Percentiles rank a stretch among this genome's conserved stretches.
These are phyloP conservation scores for Fusarium austroafricanum DNA, from an alignment of 2,329 filamentous ascomycete species.

Conservation along the genomic window DNA sequence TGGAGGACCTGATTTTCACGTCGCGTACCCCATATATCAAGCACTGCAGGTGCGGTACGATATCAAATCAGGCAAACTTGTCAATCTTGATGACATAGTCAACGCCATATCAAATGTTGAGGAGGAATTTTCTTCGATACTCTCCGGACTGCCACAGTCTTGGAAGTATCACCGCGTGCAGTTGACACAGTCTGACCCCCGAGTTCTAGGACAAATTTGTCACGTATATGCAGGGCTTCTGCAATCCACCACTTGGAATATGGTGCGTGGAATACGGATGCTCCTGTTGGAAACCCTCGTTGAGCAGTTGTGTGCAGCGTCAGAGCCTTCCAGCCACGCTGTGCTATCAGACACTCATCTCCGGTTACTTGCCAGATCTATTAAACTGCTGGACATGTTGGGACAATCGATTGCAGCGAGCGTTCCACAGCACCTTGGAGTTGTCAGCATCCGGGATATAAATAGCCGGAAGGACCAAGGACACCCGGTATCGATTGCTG, in stretches of 20 bases:
- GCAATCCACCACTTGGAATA: slow-evolving; percentile 62
- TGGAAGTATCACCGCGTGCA: slow-evolving; percentile 58
- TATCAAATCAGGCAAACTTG: slow-evolving; percentile 55
- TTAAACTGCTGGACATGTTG: slow-evolving; percentile 54
- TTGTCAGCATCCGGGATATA: slow-evolving; percentile 57
- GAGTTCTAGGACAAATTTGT: slow-evolving; percentile 56
- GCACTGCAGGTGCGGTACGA: slow-evolving; percentile 61
- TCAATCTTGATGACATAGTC: slow-evolving; percentile 51
- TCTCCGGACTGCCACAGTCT: slow-evolving; percentile 52
- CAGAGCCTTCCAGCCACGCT: slow-evolving; percentile 32
- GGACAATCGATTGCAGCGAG: slow-evolving; percentile 58
- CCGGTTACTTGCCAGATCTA: slow-evolving; percentile 52
- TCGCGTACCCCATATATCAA: slow-evolving; percentile 59
- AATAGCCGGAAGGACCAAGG: slow-evolving; percentile 37
- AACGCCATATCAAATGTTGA: slow-evolving; percentile 56
- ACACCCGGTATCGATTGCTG: slow-evolving; percentile 44
- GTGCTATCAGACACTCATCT: slow-evolving; percentile 49
- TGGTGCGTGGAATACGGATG: slow-evolving; percentile 59
- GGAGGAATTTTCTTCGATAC: slow-evolving; percentile 55
- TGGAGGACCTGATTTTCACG: slow-evolving; percentile 55
- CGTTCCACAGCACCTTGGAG: slow-evolving; percentile 62
- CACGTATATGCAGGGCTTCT: slow-evolving; percentile 60
- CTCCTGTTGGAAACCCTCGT: slow-evolving; percentile 62
- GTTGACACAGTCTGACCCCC: slow-evolving; percentile 54
- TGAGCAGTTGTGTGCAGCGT: slow-evolving; percentile 52